A percentile compares a stretch with the other conserved stretches of the same genome.
Evolutionary conservation across 306 rosid genomes (phyloP).

Genomic region (Quercus dentata): DNA sequence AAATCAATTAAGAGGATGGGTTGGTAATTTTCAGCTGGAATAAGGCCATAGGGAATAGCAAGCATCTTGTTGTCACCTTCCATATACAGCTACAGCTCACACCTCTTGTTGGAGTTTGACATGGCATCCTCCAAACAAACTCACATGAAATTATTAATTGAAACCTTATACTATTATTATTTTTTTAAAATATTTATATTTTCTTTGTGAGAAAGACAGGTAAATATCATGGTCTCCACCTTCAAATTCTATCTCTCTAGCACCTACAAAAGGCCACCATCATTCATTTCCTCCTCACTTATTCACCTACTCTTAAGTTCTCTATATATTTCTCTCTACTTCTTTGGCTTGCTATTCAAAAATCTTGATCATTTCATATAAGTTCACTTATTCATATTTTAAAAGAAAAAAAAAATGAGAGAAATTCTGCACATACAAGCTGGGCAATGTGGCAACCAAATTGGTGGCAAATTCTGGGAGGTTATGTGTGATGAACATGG

Average conservation of each 20-base stretch:
- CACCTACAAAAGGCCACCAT: constrained; percentile 44
- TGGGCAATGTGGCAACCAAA: constrained; percentile 91
- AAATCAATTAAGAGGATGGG: constrained; percentile 48
- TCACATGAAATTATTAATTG: constrained; percentile 69
- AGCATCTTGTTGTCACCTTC: constrained; percentile 66
- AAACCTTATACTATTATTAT: constrained; percentile 10
- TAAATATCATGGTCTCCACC: constrained; percentile 13
- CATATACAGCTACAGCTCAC: constrained; percentile 87
- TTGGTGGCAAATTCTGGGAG: constrained; percentile 91
- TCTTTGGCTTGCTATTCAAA: not conserved
- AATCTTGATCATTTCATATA: not conserved
- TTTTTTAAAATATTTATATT: not conserved
- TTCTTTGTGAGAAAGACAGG: constrained; percentile 1
- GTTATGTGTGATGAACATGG: constrained; percentile 92
- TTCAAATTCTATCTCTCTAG: constrained; percentile 8
- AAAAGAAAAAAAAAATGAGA: constrained; percentile 51
- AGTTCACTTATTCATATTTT: not conserved
- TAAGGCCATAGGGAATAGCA: constrained; percentile 35
- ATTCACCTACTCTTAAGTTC: not conserved
- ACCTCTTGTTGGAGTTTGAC: constrained; percentile 50
- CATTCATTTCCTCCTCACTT: constrained; percentile 8
- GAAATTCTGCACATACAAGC: constrained; percentile 90
- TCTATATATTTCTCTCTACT: not conserved
- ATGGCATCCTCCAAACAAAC: constrained; percentile 58
- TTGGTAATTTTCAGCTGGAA: constrained; percentile 35